Evolutionary conservation across 1,284 basidiomycete genomes (phyloP), one percentile per base, ranked within the genome.

Genomic region (Heliocybe sulcata): DNA sequence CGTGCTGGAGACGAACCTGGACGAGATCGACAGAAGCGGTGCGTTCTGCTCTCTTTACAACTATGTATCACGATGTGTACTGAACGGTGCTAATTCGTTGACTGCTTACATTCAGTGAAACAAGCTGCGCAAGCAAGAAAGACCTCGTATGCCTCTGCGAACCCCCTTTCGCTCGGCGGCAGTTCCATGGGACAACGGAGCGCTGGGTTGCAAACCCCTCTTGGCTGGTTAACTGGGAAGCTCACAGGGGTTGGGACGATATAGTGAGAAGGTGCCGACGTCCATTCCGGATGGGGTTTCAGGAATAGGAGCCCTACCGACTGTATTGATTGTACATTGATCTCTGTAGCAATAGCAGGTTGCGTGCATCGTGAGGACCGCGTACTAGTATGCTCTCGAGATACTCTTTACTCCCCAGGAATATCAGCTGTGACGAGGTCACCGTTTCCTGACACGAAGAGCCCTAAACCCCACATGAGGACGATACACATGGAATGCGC

Each of bases 1-100:
- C 29, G 97, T 99, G 1, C 76, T 99, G n/a, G 97, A 99, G 70
- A 99, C 97, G 4, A 97, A 96, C 67, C 90, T 97, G 53, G 90
- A 91, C 59, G 92, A 95, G 69, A 97, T 97, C 55, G 85, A 87
- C 59, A 72, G 72, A 56, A 82, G 85, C 61, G 83, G 92, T 91
- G 63, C 61, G 83, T 75, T 35, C 61, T 50, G 27, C 38, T 14
- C 57, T 48, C 55, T 56, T 56, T 29, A 20, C 26, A 35, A 31
- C 42, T 45, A n/a, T 38, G 22, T 49, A 6, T 45, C 42, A 25
- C 47, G n/a, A n/a, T n/a, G n/a, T n/a, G n/a, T n/a, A n/a, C n/a
- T n/a, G n/a, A n/a, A n/a, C n/a, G n/a, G n/a, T n/a, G n/a, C n/a
- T n/a, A n/a, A n/a, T n/a, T n/a, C n/a, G n/a, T n/a, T n/a, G n/a